Base-by-base conservation (phyloP, 169 alveolate species). In the Eimeria necatrix region DNA sequence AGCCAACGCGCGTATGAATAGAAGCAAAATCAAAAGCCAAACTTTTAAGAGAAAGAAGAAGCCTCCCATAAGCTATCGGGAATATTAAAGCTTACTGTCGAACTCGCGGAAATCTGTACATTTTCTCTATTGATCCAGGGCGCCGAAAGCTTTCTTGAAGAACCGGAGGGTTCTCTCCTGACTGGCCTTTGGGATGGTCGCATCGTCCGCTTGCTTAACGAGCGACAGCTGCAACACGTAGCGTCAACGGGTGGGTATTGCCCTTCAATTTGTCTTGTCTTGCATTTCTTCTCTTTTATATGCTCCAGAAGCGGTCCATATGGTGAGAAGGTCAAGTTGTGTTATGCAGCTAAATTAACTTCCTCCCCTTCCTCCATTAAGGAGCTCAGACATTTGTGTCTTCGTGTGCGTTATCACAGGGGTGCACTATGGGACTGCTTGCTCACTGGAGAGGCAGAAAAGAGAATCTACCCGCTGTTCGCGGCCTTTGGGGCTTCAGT, bases 81-180 rank as follows among this genome's bases (percentile, higher is more conserved):
- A 32, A 2, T 32, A 32, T 32, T 32, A 32, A 0, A 32, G 41
- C 41, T 32, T 2, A 32, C 41, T 32, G 41, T 32, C 41, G 41
- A 32, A 32, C 2, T 32, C 2, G 41, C 41, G 41, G 41, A 2
- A 32, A 32, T 32, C 41, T 32, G 41, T 32, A 32, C 41, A 32
- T 32, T 32, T 32, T 32, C 41, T 32, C 3, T 32, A 32, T 32
- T 32, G 41, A 32, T 32, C 8, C 61, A 89, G 94, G 94, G 94
- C 18, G 94, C 94, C 18, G 94, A 89, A 60, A 24, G 88, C 22
- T 89, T 89, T 73, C 94, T 89, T 9, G 80, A 89, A 24, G 94
- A 89, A 16, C 94, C 94, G 16, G 88, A n/a, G 56, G 94, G 94
- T 64, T 41, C 52, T 70, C 52, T 89, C 22, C 60, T 70, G 61